Conservation (phyloP, 208 protist species). For the Wallacemonas sp. region DNA sequence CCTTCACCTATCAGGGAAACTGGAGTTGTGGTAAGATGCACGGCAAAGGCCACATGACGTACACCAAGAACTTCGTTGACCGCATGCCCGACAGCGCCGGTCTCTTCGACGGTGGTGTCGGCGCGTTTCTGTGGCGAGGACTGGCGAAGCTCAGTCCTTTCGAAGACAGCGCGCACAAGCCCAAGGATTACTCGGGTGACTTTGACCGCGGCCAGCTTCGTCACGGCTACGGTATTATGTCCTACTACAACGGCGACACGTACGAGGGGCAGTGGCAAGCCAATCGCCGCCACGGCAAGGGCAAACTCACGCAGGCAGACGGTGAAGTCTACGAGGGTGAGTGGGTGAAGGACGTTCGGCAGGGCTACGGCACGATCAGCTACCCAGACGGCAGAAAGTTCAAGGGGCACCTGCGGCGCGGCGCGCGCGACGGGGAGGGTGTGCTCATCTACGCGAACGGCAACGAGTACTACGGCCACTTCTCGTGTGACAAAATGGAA, state of each 20-base stretch:
- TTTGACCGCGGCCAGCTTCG: constrained; percentile 53
- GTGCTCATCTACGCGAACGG: constrained; percentile 78
- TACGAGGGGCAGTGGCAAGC: constrained; percentile 81
- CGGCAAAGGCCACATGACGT: constrained; percentile 30
- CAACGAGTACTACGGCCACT: constrained; percentile 86
- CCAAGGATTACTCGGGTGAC: constrained; percentile 74
- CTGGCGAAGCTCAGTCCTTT: constrained; percentile 76
- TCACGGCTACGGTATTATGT: constrained; percentile 70
- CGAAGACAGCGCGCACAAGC: constrained; percentile 33
- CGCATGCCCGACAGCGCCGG: constrained; percentile 7
- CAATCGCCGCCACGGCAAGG: constrained; percentile 70
- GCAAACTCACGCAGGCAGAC: constrained; percentile 22
- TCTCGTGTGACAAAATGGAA: constrained; percentile 51
- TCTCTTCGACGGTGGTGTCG: constrained; percentile 18
- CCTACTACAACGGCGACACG: constrained; percentile 72
- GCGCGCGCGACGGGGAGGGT: constrained; percentile 76
- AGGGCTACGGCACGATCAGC: constrained; percentile 69
- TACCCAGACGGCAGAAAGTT: constrained; percentile 68
- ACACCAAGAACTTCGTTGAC: constrained; percentile 34
- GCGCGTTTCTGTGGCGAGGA: constrained; percentile 51
- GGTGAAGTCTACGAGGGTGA: constrained; percentile 78
- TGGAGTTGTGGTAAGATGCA: constrained; percentile 38
- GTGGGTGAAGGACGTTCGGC: constrained; percentile 62
- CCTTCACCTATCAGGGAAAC: constrained; percentile 80
- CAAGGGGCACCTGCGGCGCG: constrained; percentile 62